Evolutionary conservation across 805 yeast species (phyloP), one percentile per base, ranked within the genome.

Genomic region (Candida railenensis): DNA sequence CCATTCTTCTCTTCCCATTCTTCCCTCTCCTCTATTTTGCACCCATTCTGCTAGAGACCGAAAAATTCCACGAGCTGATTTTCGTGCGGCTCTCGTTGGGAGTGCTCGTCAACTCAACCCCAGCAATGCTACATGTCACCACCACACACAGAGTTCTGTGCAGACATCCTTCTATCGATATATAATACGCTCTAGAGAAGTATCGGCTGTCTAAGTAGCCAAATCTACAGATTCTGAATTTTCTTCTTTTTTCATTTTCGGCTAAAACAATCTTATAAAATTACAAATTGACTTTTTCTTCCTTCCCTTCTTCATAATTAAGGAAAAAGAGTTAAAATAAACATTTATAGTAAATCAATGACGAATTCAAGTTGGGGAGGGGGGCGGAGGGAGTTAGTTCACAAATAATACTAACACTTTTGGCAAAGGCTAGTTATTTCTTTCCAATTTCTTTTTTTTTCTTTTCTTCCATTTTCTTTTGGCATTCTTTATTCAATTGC

Each of bases 211-310:
- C n/a, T n/a, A n/a, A n/a, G n/a, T n/a, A n/a, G n/a, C n/a, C n/a
- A n/a, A n/a, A n/a, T n/a, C n/a, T n/a, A n/a, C n/a, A n/a, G n/a
- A n/a, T n/a, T n/a, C n/a, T n/a, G n/a, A 5, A 7, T 25, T 25
- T 25, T 25, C 30, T 25, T 25, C 30, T 25, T 25, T 25, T 25
- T 25, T 7, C 11, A 25, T 25, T 25, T 25, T 25, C 30, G 11
- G 30, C 30, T 25, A 36, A 36, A 36, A 36, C 39, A 36, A 36
- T 15, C 39, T 36, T 18, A 36, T 36, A 36, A 36, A 36, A 18
- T 36, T 36, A 36, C 39, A 36, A 36, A 36, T 18, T 36, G 22
- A 20, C 21, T 36, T 36, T 36, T 36, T 16, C n/a, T 33, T 33
- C 18, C 14, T 8, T 33, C 30, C 30, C 11, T 25, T 25, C 11